These are phyloP conservation scores for Tolypocladium sp. DNA, from an alignment of 2,329 filamentous ascomycete genomes.

Conservation along the genomic window DNA sequence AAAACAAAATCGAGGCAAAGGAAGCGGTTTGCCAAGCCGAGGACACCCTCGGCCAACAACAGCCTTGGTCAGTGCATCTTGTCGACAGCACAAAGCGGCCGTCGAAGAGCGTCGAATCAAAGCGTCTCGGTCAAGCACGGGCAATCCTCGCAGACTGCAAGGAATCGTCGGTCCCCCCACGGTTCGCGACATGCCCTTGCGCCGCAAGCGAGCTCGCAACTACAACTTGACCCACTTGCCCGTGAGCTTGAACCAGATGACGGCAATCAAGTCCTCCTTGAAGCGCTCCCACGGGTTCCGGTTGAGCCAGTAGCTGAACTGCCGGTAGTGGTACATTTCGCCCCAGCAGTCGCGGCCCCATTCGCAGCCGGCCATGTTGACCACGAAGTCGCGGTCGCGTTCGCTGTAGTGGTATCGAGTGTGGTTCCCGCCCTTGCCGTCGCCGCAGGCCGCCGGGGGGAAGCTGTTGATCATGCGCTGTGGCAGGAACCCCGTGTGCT, in stretches of 20 bases:
- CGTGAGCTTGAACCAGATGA: conserved; percentile 54
- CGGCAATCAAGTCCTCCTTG: conserved; percentile 56
- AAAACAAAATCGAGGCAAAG: not conserved
- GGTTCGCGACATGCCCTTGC: not conserved
- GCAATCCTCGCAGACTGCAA: not conserved
- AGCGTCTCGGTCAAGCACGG: not conserved
- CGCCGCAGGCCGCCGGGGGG: conserved; percentile 78
- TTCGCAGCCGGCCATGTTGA: conserved; percentile 98
- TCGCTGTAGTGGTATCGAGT: conserved; percentile 77
- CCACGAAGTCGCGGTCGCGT: conserved; percentile 79
- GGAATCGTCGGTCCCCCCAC: not conserved
- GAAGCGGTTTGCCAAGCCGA: not conserved
- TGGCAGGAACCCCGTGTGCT: conserved; percentile 78
- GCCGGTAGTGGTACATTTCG: conserved; percentile 92
- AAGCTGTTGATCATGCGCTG: conserved; percentile 94
- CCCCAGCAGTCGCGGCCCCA: conserved; percentile 97
- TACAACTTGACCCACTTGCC: conserved; percentile 50
- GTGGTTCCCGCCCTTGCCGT: conserved; percentile 55
- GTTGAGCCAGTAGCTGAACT: conserved; percentile 86
- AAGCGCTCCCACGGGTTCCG: conserved; percentile 70
- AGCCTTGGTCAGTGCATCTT: not conserved
- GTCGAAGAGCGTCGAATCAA: too few relatives aligned
- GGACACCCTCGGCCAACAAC: not conserved
- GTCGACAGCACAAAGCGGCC: not conserved
- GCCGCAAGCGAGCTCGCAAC: conserved; percentile 7